Conservation (phyloP, 352 stramenopile species). For the Aphanomyces astaci region DNA sequence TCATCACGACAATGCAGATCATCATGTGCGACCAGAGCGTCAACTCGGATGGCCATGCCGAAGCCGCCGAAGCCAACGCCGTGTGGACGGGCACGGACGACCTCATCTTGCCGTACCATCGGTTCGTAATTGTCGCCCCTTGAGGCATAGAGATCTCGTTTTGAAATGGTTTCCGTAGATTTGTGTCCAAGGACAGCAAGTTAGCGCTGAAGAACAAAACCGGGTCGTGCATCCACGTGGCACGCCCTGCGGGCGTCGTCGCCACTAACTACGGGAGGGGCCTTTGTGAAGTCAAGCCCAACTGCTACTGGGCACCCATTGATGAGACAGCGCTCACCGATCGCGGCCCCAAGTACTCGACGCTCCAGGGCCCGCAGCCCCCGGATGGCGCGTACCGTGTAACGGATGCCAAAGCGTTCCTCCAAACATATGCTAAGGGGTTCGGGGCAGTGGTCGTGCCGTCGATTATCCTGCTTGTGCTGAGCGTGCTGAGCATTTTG, state of each 20-base stretch:
- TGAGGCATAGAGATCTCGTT: too few relatives aligned
- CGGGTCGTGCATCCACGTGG: constrained; percentile 30
- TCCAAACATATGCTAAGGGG: constrained; percentile 46
- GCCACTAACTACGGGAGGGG: constrained; percentile 31
- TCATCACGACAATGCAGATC: constrained; percentile 52
- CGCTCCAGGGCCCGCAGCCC: constrained; percentile 28
- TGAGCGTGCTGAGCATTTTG: constrained; percentile 59
- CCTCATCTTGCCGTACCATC: constrained; percentile 15
- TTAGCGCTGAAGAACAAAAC: constrained; percentile 40
- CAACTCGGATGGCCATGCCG: constrained; percentile 6
- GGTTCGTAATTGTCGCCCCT: neutral
- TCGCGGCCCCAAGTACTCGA: constrained; percentile 30
- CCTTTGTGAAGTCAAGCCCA: constrained; percentile 46
- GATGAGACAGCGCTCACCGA: constrained; percentile 28
- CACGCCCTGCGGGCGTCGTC: constrained; percentile 25
- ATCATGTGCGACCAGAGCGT: constrained; percentile 36
- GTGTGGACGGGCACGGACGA: constrained; percentile 15
- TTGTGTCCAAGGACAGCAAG: constrained; percentile 29
- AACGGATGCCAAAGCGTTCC: constrained; percentile 24
- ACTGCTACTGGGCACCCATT: constrained; percentile 57
- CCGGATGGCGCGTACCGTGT: constrained; percentile 29
- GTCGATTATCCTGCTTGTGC: constrained; percentile 41
- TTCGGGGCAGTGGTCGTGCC: constrained; percentile 49
- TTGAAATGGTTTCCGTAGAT: constrained; percentile 26
- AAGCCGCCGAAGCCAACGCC: constrained; percentile 18